These are phyloP conservation scores for Plantago coronopus DNA, from an alignment of 305 asterid species.

Conservation along the genomic window DNA sequence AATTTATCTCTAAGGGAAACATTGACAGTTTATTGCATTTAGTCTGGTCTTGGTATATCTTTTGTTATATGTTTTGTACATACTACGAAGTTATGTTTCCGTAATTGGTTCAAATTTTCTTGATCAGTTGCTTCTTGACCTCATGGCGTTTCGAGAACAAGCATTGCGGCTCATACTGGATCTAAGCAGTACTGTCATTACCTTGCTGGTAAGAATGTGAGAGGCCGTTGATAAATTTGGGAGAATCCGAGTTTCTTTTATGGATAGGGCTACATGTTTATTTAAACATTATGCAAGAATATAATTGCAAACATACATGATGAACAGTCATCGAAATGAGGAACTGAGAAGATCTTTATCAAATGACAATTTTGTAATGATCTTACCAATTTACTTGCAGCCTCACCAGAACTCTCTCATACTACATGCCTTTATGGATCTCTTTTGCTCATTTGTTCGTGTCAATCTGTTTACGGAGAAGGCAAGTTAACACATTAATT, in stretches of 20 bases:
- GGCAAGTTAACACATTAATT: conserved; percentile 70
- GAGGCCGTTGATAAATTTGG: conserved; percentile 18
- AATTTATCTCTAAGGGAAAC: conserved; percentile 7
- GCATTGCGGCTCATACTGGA: conserved; percentile 96
- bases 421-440: conserved; percentile 96
- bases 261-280: neutral
- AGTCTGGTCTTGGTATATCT: conserved; percentile 16
- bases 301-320: neutral
- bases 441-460: conserved; percentile 96
- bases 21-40: conserved; percentile 10
- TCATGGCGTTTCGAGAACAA: conserved; percentile 97
- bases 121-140: conserved; percentile 91
- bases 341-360: conserved; percentile 14
- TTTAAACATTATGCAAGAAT: conserved; percentile 1
- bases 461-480: conserved; percentile 93
- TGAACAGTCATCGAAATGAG: conserved; percentile 6
- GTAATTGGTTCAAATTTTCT: conserved; percentile 26
- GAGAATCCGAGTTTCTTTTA: conserved; percentile 15
- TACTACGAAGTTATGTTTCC: conserved; percentile 11
- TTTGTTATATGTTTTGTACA: conserved; percentile 1
- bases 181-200: conserved; percentile 96
- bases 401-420: conserved; percentile 97
- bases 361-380: conserved; percentile 19
- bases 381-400: conserved; percentile 52
- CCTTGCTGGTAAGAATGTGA: conserved; percentile 75